A percentile compares a stretch with the other conserved stretches of the same genome.
phyloP scores from a whole-genome alignment of 2,329 filamentous ascomycete genomes.

The Pestalotiopsis sp. region DNA sequence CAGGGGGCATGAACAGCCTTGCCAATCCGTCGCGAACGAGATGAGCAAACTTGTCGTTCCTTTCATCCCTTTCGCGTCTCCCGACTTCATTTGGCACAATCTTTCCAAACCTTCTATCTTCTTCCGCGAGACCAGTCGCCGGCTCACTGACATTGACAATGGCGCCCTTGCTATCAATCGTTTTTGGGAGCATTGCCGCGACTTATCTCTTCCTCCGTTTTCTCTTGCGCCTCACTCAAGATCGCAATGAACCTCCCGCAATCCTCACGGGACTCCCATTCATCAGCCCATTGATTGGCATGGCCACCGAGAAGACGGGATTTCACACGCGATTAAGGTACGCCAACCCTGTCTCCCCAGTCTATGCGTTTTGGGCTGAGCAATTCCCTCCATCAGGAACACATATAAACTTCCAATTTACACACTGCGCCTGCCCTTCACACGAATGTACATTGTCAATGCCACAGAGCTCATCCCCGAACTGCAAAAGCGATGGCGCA shows the following conservation, averaged over 20 bases:
- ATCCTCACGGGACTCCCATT: conserved; percentile 26
- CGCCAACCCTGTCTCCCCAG: conserved; percentile 8
- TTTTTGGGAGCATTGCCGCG: not conserved
- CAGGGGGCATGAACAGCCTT: not conserved
- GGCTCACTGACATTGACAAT: not conserved
- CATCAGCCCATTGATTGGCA: conserved; percentile 26
- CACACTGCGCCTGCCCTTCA: conserved; percentile 27
- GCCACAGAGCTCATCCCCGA: conserved; percentile 26
- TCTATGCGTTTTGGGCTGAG: not conserved
- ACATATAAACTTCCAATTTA: conserved; percentile 26
- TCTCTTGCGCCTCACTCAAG: conserved; percentile 26
- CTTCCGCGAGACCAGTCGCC: not conserved
- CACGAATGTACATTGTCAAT: conserved; percentile 30
- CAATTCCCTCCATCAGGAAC: not conserved
- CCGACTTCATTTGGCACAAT: not conserved
- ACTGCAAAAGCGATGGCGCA: conserved; percentile 29
- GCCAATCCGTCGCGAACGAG: not conserved
- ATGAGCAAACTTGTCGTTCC: not conserved
- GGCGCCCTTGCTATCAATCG: not conserved
- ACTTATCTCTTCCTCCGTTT: conserved; percentile 22
- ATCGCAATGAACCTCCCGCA: conserved; percentile 26
- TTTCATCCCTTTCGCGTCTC: not conserved
- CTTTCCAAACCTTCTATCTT: not conserved
- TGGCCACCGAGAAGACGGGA: conserved; percentile 21
- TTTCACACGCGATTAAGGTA: conserved; percentile 21